Evolutionary conservation across 108 stramenopile species (phyloP).

Genomic region (Nitzschia sp.): DNA sequence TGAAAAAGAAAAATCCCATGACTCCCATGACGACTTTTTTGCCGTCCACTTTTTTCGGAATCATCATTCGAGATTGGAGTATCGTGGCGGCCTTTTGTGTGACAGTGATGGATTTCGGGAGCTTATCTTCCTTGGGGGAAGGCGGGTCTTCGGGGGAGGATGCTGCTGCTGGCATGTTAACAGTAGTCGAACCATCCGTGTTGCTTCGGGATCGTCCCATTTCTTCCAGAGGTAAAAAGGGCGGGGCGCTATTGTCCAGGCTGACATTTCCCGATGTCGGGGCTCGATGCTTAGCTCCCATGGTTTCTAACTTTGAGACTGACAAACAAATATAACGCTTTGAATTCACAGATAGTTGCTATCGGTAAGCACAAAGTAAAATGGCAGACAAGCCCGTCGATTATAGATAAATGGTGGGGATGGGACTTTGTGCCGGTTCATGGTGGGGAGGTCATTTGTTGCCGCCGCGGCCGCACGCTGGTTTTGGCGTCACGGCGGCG

Average conservation of each 20-base stretch:
- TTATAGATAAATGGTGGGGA: too few relatives aligned
- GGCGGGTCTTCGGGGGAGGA: too few relatives aligned
- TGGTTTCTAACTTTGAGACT: background rate
- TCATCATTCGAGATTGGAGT: background rate
- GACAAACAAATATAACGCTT: too few relatives aligned
- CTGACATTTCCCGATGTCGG: background rate
- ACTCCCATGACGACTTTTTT: slow-evolving; percentile 31
- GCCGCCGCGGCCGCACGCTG: too few relatives aligned
- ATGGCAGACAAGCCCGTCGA: too few relatives aligned
- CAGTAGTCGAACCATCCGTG: too few relatives aligned
- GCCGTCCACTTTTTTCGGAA: slow-evolving; percentile 20
- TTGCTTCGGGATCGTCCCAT: slow-evolving; percentile 1
- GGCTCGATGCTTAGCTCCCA: slow-evolving; percentile 2
- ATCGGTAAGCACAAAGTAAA: too few relatives aligned
- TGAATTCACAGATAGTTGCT: too few relatives aligned
- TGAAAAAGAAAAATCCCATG: slow-evolving; percentile 22
- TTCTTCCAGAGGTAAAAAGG: slow-evolving; percentile 36
- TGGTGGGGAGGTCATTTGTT: too few relatives aligned
- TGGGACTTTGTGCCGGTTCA: too few relatives aligned
- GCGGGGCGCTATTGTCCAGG: slow-evolving; percentile 2
- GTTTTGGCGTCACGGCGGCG: too few relatives aligned
- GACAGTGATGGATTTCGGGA: background rate
- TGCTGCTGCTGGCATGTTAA: too few relatives aligned
- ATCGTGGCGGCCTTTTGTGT: background rate
- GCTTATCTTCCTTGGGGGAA: background rate